Evolutionary conservation across 352 stramenopile species (phyloP).

Genomic region (Globisporangium orthogonon): DNA sequence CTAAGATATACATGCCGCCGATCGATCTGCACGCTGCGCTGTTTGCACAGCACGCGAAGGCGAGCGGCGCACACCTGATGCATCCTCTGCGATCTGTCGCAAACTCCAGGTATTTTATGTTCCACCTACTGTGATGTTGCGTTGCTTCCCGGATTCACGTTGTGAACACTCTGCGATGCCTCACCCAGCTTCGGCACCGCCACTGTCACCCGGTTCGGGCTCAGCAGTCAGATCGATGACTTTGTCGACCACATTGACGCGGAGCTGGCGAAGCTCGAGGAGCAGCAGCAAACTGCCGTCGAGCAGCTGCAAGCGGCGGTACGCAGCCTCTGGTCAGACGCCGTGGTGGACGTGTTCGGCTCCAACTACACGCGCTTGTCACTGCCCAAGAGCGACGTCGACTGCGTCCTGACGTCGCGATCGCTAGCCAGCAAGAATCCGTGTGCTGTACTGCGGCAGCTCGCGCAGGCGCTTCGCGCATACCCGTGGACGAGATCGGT

Average conservation of each 20-base stretch:
- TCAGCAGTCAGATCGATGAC: slow-evolving; percentile 29
- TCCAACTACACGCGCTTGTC: slow-evolving; percentile 94
- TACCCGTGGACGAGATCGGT: slow-evolving; percentile 81
- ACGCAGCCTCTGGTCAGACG: slow-evolving; percentile 76
- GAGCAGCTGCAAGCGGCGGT: slow-evolving; percentile 38
- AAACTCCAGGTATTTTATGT: neutral
- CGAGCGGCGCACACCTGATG: neutral
- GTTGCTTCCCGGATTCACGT: too few relatives aligned
- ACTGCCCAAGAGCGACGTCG: slow-evolving; percentile 94
- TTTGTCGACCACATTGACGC: slow-evolving; percentile 49
- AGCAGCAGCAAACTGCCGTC: slow-evolving; percentile 43
- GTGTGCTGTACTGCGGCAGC: slow-evolving; percentile 84
- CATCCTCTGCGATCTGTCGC: neutral
- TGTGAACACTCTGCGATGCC: too few relatives aligned
- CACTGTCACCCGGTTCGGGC: slow-evolving; percentile 26
- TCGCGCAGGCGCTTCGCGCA: slow-evolving; percentile 78
- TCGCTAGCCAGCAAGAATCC: slow-evolving; percentile 71
- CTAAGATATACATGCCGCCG: neutral
- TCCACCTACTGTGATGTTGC: too few relatives aligned
- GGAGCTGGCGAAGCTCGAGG: slow-evolving; percentile 27
- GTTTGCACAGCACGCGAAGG: neutral
- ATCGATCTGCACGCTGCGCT: too few relatives aligned
- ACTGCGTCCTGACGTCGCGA: slow-evolving; percentile 92
- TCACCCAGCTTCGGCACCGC: neutral
- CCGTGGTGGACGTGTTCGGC: slow-evolving; percentile 93